Percentiles rank a stretch among this genome's conserved stretches.
Conservation (phyloP, 176 grass and related monocot species). For the Panicum miliaceum region DNA sequence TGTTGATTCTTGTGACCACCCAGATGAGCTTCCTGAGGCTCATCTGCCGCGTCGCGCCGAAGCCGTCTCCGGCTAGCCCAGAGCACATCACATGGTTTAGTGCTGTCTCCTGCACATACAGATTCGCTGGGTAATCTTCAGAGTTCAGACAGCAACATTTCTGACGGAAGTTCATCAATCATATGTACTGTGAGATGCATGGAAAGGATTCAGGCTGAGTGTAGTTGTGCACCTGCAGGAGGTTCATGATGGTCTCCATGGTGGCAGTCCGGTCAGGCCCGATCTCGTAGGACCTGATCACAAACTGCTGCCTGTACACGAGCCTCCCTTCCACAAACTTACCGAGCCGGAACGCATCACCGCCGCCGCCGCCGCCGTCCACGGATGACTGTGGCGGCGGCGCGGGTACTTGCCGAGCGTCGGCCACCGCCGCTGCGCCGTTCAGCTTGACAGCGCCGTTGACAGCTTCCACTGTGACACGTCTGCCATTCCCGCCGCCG, state of each 20-base stretch:
- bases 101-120: slow-evolving; percentile 46
- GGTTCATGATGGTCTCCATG: slow-evolving; percentile 67
- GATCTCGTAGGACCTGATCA: slow-evolving; percentile 65
- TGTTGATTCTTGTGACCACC: slow-evolving; percentile 64
- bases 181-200: not conserved
- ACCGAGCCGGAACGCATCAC: slow-evolving; percentile 43
- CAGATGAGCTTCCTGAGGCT: slow-evolving; percentile 62
- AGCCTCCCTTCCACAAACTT: slow-evolving; percentile 54
- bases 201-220: not conserved
- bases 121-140: not conserved
- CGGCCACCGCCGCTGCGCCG: slow-evolving; percentile 22
- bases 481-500: not conserved
- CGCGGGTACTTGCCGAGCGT: not conserved
- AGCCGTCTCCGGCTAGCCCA: slow-evolving; percentile 48
- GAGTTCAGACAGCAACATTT: not conserved
- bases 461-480: slow-evolving; percentile 1
- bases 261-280: slow-evolving; percentile 61
- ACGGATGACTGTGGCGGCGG: not conserved
- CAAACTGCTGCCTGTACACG: slow-evolving; percentile 60
- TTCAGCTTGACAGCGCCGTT: slow-evolving; percentile 50
- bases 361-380: not conserved
- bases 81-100: slow-evolving; percentile 70
- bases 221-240: slow-evolving; percentile 46
- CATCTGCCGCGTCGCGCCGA: slow-evolving; percentile 57
- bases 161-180: not conserved